Conservation (phyloP, 768 basidiomycete genomes). For the Sutorius australiensis region DNA sequence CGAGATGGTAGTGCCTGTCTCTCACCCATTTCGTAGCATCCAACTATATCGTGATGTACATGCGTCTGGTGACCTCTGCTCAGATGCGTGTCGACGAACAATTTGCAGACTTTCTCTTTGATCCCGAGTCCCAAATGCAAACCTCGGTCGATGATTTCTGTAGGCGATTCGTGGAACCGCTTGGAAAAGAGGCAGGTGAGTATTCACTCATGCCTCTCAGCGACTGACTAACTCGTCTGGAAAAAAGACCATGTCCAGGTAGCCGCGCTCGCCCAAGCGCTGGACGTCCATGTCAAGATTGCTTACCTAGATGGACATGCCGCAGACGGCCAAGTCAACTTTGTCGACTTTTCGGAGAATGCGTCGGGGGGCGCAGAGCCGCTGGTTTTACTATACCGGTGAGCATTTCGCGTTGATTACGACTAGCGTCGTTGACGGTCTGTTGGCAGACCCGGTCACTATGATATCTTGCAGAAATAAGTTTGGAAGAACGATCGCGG, state of each 20-base stretch:
- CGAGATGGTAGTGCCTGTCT: neutral
- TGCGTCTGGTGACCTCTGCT: conserved; percentile 80
- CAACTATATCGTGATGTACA: conserved; percentile 72
- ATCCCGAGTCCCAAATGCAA: conserved; percentile 63
- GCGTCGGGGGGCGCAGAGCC: conserved; percentile 44
- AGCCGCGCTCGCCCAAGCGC: conserved; percentile 64
- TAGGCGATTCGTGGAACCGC: conserved; percentile 68
- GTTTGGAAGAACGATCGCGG: conserved; percentile 2
- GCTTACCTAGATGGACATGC: conserved; percentile 77
- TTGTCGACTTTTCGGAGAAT: conserved; percentile 59
- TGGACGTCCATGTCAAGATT: conserved; percentile 64
- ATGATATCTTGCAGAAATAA: conserved; percentile 55
- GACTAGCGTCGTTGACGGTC: neutral
- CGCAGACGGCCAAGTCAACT: conserved; percentile 50
- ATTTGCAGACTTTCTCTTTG: conserved; percentile 70
- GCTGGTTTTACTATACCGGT: conserved; percentile 75
- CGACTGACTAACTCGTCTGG: neutral
- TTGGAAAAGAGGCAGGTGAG: conserved; percentile 73
- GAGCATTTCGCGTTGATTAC: conserved; percentile 17
- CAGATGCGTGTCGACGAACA: conserved; percentile 60
- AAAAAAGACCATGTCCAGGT: conserved; percentile 72
- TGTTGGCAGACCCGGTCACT: conserved; percentile 73
- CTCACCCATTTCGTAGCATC: conserved; percentile 40
- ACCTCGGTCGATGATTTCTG: conserved; percentile 68
- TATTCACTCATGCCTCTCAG: neutral